phyloP scores from a whole-genome alignment of 2,329 filamentous ascomycete genomes.

The Ceratocystiopsis sp. region DNA sequence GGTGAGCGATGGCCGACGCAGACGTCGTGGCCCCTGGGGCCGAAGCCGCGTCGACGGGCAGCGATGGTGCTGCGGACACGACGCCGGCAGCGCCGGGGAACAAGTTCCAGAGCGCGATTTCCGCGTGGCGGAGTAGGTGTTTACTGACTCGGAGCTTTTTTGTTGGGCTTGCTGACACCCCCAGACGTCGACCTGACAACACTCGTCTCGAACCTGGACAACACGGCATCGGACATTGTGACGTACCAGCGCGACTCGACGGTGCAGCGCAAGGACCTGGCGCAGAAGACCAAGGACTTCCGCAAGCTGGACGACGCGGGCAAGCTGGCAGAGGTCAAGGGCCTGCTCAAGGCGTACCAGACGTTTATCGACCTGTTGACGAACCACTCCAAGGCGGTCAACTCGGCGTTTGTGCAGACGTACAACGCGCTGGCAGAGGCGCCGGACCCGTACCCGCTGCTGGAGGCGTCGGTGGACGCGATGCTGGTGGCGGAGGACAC shows the following conservation, averaged over 20 bases:
- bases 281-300: conserved; percentile 98
- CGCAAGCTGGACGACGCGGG: conserved; percentile 77
- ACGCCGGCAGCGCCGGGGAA: conserved; percentile 36
- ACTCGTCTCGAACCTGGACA: conserved; percentile 73
- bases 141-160: background rate
- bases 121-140: conserved; percentile 75
- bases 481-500: conserved; percentile 86
- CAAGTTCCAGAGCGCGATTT: conserved; percentile 93
- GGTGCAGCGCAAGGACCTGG: conserved; percentile 86
- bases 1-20: conserved; percentile 8
- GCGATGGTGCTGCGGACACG: background rate
- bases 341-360: conserved; percentile 86
- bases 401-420: conserved; percentile 79
- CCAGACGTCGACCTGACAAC: conserved; percentile 73
- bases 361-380: conserved; percentile 92
- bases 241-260: conserved; percentile 88
- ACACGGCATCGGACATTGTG: conserved; percentile 88
- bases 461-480: conserved; percentile 91
- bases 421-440: conserved; percentile 91
- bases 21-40: conserved; percentile 1
- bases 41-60: conserved; percentile 2
- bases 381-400: conserved; percentile 87
- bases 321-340: conserved; percentile 80
- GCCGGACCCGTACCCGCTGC: conserved; percentile 86
- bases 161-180: background rate